Evolutionary conservation across 495 filamentous ascomycete genomes (phyloP), one percentile per base, ranked within the genome.

Genomic region (Penicillium taxi): DNA sequence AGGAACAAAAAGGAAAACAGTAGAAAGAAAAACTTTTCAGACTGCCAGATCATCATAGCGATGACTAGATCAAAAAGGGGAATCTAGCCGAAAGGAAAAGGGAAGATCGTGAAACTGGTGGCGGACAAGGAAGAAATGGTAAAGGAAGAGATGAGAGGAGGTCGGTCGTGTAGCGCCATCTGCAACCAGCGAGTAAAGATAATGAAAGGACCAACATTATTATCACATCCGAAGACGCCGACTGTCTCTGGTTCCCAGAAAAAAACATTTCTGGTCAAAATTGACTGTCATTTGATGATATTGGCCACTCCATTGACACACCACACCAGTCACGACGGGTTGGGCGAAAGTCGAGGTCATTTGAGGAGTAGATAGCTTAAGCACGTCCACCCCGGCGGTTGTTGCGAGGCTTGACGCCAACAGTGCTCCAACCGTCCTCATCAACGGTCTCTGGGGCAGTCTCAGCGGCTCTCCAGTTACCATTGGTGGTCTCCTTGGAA

Each of bases 391-490:
- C 69, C 38, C 70, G 70, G 38, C 71, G 67, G 54, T 66, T 71
- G 56, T 61, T 72, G 51, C 67, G 67, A 45, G 59, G 59, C 55
- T 67, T 74, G 51, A 67, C 63, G 45, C 66, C 59, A 28, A 88
- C 82, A 9, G 81, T 85, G 55, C 82, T 87, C 82, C 84, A 86
- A 42, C 82, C 81, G 46, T 86, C 84, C 16, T 80, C 79, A 39
- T 84, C 80, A 35, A 42, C 50, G 28, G 61, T 47, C n/a, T n/a
- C n/a, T n/a, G n/a, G n/a, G n/a, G n/a, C n/a, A 21, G 64, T 52
- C 50, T 69, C 66, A 9, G 59, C 39, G 9, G 61, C 49, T 23
- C 61, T 55, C 55, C 60, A 67, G 46, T 47, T 59, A 37, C 67
- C 66, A 35, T 72, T 71, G 18, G 56, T 5, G 5, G 4, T 13